Percentiles rank a stretch among this genome's conserved stretches.
phyloP scores from a whole-genome alignment of 345 rosid genomes.

The Arabidopsis suecica region DNA sequence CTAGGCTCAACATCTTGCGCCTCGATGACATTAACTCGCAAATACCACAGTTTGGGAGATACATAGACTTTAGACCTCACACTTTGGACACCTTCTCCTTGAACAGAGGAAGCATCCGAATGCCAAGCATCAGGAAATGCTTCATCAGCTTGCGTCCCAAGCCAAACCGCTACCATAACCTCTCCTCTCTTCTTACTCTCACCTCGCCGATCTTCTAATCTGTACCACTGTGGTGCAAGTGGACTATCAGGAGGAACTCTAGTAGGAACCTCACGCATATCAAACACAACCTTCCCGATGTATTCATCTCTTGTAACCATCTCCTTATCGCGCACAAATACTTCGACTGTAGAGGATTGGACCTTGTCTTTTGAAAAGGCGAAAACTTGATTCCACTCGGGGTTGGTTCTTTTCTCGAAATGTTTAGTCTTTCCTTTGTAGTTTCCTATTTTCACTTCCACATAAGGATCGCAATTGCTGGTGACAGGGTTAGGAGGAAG shows the following conservation, averaged over 20 bases:
- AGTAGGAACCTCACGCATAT: slow-evolving; percentile 90
- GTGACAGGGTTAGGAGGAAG: slow-evolving; percentile 76
- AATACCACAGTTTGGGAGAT: slow-evolving; percentile 89
- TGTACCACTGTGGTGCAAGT: slow-evolving; percentile 93
- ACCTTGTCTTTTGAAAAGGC: slow-evolving; percentile 86
- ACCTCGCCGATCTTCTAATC: slow-evolving; percentile 66
- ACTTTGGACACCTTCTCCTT: slow-evolving; percentile 76
- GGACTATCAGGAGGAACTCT: slow-evolving; percentile 98
- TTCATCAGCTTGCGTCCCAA: slow-evolving; percentile 96
- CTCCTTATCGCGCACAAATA: slow-evolving; percentile 74
- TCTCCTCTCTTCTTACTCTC: slow-evolving; percentile 72
- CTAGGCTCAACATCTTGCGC: slow-evolving; percentile 83
- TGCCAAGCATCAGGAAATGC: slow-evolving; percentile 98
- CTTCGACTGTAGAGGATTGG: slow-evolving; percentile 79
- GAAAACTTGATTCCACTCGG: slow-evolving; percentile 88
- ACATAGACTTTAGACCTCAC: slow-evolving; percentile 88
- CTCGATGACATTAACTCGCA: slow-evolving; percentile 86
- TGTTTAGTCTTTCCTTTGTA: slow-evolving; percentile 82
- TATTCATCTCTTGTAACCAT: slow-evolving; percentile 84
- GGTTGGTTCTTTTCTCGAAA: slow-evolving; percentile 75
- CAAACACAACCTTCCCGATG: slow-evolving; percentile 77
- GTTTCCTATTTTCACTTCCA: slow-evolving; percentile 85
- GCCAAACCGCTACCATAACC: slow-evolving; percentile 95
- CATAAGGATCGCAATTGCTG: slow-evolving; percentile 76
- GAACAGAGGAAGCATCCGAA: slow-evolving; percentile 76